A percentile compares a stretch with the other conserved stretches of the same genome.
phyloP scores from a whole-genome alignment of 495 filamentous ascomycete species.

The Penicillium salamii region DNA sequence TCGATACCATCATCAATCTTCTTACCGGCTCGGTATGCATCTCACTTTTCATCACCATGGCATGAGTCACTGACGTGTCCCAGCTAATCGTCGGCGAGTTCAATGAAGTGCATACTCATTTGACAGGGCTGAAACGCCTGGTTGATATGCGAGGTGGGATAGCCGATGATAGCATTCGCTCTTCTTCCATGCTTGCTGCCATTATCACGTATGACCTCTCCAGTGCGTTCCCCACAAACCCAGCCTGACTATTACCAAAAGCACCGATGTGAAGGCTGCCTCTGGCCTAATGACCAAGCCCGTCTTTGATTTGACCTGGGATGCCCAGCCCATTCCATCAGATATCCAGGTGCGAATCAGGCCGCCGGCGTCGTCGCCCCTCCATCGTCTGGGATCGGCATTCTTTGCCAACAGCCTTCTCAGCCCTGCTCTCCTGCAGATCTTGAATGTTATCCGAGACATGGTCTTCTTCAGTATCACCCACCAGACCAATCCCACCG shows the following conservation, averaged over 20 bases:
- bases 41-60: background rate
- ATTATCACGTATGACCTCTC: conserved; percentile 26
- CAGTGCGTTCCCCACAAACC: background rate
- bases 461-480: conserved; percentile 25
- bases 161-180: conserved; percentile 23
- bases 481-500: conserved; percentile 10
- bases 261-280: conserved; percentile 34
- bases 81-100: conserved; percentile 35
- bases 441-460: conserved; percentile 25
- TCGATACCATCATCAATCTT: conserved; percentile 37
- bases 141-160: conserved; percentile 37
- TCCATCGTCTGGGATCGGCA: conserved; percentile 21
- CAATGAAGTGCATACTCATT: conserved; percentile 32
- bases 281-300: conserved; percentile 33
- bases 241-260: conserved; percentile 6
- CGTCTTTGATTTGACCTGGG: conserved; percentile 37
- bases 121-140: conserved; percentile 33
- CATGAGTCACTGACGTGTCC: conserved; percentile 9
- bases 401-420: conserved; percentile 26
- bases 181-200: conserved; percentile 26
- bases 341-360: conserved; percentile 28
- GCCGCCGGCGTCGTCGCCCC: conserved; percentile 22
- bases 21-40: conserved; percentile 30
- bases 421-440: conserved; percentile 19
- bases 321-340: conserved; percentile 21